These are phyloP conservation scores for Epichloe sibirici DNA, from an alignment of 2,329 filamentous ascomycete genomes.

Conservation along the genomic window DNA sequence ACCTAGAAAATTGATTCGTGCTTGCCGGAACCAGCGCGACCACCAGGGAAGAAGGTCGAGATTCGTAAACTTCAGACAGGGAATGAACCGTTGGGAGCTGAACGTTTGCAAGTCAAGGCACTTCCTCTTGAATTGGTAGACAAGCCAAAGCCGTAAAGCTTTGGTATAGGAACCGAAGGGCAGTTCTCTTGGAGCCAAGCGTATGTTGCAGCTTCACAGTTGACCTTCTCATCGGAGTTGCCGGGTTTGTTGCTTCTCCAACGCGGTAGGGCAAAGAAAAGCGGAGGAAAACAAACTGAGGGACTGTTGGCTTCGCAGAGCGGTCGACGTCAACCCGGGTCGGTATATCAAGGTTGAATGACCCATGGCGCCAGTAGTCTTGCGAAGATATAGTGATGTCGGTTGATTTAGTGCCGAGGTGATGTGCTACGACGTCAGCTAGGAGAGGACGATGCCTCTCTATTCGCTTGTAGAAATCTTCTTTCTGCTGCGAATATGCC, in stretches of 20 bases:
- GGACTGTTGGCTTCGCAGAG: neutral
- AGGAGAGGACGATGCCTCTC: neutral
- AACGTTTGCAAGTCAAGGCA: neutral
- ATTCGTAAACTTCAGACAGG: neutral
- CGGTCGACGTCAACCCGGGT: neutral
- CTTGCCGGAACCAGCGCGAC: neutral
- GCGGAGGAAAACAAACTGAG: neutral
- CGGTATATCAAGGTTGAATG: neutral
- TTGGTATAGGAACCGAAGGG: slow-evolving; percentile 14
- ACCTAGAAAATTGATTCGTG: neutral
- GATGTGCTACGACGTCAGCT: neutral
- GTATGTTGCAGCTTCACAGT: slow-evolving; percentile 11
- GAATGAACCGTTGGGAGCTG: neutral
- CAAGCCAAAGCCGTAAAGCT: slow-evolving; percentile 14
- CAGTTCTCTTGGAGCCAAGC: slow-evolving; percentile 11
- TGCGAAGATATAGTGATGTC: neutral
- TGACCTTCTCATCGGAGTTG: slow-evolving; percentile 29
- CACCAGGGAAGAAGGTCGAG: neutral
- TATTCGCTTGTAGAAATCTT: neutral
- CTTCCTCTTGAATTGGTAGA: slow-evolving; percentile 9
- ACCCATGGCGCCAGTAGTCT: neutral
- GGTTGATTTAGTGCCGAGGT: neutral
- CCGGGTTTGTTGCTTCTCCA: slow-evolving; percentile 23
- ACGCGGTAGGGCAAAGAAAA: slow-evolving; percentile 16
- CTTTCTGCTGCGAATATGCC: neutral